Conservation (phyloP, 177 flowering plant species). For the Vitis hybrid region DNA sequence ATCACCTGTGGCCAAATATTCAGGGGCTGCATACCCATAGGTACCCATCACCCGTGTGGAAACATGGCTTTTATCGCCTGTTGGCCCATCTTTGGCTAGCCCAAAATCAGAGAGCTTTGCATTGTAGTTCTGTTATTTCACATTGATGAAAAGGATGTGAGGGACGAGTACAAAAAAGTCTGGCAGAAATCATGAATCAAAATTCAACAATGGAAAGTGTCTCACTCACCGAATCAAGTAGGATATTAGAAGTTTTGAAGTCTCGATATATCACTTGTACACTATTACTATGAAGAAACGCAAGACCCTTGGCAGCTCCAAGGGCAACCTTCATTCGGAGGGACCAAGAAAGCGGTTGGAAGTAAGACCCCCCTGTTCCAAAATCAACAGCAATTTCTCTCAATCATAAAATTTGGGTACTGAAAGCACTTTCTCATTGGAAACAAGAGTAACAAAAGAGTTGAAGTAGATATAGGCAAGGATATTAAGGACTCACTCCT, state of each 20-base stretch:
- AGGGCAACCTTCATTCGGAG: constrained; percentile 57
- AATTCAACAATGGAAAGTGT: not conserved
- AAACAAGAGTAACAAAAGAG: not conserved
- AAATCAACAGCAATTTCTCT: not conserved
- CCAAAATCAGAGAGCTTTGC: constrained; percentile 79
- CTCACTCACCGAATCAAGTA: constrained; percentile 50
- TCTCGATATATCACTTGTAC: constrained; percentile 65
- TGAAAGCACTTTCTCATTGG: not conserved
- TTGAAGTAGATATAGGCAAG: not conserved
- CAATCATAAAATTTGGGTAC: not conserved
- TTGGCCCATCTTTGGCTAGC: constrained; percentile 69
- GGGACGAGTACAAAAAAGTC: not conserved
- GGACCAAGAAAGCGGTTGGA: constrained; percentile 64
- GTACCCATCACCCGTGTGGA: constrained; percentile 69
- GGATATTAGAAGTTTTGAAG: constrained; percentile 55
- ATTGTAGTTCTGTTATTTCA: constrained; percentile 38
- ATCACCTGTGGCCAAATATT: constrained; percentile 65
- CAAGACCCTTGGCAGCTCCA: constrained; percentile 62
- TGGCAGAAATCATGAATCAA: not conserved
- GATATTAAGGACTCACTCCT: constrained; percentile 43
- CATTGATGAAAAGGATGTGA: not conserved
- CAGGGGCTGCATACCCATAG: constrained; percentile 77
- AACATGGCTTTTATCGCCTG: constrained; percentile 56
- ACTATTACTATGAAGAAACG: constrained; percentile 53
- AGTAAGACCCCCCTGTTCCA: constrained; percentile 42